phyloP scores from a whole-genome alignment of 768 basidiomycete species.

The Lactarius hengduanensis region DNA sequence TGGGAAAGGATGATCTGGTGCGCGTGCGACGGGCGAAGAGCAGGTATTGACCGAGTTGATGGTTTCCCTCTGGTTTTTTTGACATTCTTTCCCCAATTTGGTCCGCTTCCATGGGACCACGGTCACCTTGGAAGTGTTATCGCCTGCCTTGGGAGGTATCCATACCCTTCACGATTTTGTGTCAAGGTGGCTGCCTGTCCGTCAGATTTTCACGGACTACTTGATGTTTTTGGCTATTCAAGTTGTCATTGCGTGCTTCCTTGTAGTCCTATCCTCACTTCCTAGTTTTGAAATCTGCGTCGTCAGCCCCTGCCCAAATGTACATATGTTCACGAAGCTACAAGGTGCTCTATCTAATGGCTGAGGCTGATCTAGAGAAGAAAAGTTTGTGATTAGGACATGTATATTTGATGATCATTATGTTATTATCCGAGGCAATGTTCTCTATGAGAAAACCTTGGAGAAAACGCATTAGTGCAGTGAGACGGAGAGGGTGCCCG shows the following conservation, averaged over 20 bases:
- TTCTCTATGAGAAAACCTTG: no score
- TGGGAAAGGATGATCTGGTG: constrained; percentile 18
- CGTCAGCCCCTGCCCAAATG: background rate
- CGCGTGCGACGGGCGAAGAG: background rate
- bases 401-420: no score
- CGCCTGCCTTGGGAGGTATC: background rate
- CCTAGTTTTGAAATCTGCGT: no score
- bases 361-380: no score
- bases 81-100: background rate
- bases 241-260: background rate
- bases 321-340: background rate
- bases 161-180: background rate
- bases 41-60: background rate
- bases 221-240: background rate
- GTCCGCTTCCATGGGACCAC: background rate
- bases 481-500: background rate
- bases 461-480: background rate
- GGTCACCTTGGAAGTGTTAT: background rate
- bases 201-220: background rate
- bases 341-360: background rate
- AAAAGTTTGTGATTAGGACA: background rate
- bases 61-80: background rate
- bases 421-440: no score
- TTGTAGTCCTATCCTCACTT: background rate
- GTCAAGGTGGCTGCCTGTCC: background rate